A percentile compares a stretch with the other conserved stretches of the same genome.
These are phyloP conservation scores for Gossypium bickii DNA, from an alignment of 345 rosid species.

Conservation along the genomic window DNA sequence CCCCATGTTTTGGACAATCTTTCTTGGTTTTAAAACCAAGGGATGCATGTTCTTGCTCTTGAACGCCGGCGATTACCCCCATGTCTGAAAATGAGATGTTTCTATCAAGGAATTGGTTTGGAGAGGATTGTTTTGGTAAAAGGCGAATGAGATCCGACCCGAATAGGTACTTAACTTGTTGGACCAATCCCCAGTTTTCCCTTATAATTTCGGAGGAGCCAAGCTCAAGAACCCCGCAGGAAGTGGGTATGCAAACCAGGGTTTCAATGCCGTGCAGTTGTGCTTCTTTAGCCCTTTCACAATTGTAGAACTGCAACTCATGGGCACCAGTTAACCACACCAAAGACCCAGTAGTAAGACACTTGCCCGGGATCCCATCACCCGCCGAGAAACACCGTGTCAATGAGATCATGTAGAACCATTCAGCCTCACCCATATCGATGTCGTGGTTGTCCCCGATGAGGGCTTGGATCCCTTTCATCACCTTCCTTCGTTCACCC, in stretches of 20 bases:
- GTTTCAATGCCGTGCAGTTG: constrained; percentile 56
- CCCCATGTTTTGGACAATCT: constrained; percentile 8
- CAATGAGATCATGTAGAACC: constrained; percentile 65
- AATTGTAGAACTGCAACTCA: constrained; percentile 45
- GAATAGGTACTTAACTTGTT: constrained; percentile 52
- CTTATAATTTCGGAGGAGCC: constrained; percentile 43
- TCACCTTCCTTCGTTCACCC: constrained; percentile 26
- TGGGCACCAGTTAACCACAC: constrained; percentile 55
- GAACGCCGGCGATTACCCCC: constrained; percentile 46
- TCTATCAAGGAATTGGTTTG: constrained; percentile 30
- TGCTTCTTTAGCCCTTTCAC: constrained; percentile 60
- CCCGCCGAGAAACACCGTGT: constrained; percentile 49
- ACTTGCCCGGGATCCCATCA: constrained; percentile 46
- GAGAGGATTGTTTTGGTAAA: constrained; percentile 8
- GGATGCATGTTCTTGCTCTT: constrained; percentile 23
- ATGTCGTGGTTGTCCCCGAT: constrained; percentile 23
- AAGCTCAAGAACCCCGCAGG: constrained; percentile 56
- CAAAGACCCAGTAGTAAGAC: constrained; percentile 43
- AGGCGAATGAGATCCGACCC: constrained; percentile 30
- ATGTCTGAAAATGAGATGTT: constrained; percentile 57
- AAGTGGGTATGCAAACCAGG: constrained; percentile 54
- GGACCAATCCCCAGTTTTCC: constrained; percentile 48
- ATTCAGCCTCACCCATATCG: constrained; percentile 43
- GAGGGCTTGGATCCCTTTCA: constrained; percentile 36
- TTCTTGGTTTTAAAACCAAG: constrained; percentile 6